These are phyloP conservation scores for Annulohypoxylon truncatum DNA, from an alignment of 2,329 filamentous ascomycete species.

Conservation along the genomic window DNA sequence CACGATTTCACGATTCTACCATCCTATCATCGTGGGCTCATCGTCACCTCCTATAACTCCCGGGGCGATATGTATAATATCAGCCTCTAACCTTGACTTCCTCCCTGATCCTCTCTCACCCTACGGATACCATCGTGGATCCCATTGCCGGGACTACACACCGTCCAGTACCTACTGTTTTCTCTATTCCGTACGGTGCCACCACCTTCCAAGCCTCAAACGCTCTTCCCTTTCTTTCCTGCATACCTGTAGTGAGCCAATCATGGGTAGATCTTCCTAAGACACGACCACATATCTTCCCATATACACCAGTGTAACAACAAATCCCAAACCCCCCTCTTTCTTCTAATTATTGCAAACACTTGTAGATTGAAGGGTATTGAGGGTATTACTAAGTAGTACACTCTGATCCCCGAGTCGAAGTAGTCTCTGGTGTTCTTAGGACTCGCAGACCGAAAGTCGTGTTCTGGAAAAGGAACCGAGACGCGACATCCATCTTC, in stretches of 20 bases:
- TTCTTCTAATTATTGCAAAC: constrained; percentile 17
- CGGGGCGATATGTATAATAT: constrained; percentile 13
- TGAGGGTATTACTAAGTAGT: constrained; percentile 12
- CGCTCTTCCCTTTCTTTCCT: constrained; percentile 7
- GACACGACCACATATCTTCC: constrained; percentile 40
- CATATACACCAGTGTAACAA: constrained; percentile 33
- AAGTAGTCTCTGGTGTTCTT: not conserved
- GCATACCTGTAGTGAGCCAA: constrained; percentile 18
- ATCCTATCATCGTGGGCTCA: constrained; percentile 19
- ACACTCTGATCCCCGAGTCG: constrained; percentile 1
- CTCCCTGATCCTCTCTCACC: not conserved
- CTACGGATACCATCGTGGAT: not conserved
- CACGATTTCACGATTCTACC: not conserved
- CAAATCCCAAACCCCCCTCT: constrained; percentile 4
- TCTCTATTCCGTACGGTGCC: constrained; percentile 6
- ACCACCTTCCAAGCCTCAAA: not conserved
- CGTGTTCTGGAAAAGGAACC: constrained; percentile 1
- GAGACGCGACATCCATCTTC: not conserved
- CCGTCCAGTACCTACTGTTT: not conserved
- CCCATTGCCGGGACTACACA: not conserved
- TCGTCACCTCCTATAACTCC: constrained; percentile 18
- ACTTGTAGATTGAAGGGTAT: constrained; percentile 3
- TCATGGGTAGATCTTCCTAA: constrained; percentile 30
- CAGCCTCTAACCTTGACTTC: not conserved
- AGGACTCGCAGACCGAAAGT: not conserved